Percentiles rank a stretch among this genome's conserved stretches.
Conservation (phyloP, 2,329 filamentous ascomycete species). For the Meredithiella fracta region DNA sequence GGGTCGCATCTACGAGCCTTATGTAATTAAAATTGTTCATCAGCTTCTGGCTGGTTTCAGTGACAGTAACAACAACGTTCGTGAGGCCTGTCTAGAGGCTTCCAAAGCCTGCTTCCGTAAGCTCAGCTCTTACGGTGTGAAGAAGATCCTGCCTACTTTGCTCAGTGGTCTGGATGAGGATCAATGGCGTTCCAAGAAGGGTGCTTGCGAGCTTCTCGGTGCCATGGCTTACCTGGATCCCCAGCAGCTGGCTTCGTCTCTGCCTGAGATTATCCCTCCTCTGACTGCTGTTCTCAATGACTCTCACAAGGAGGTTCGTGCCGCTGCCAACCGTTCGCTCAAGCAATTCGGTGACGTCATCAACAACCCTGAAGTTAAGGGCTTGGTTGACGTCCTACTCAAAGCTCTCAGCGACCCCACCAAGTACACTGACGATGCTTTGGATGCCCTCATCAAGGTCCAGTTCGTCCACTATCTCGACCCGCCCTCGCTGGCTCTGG, state of each 20-base stretch:
- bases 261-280: constrained; percentile 93
- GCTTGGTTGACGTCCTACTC: constrained; percentile 74
- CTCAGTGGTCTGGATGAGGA: constrained; percentile 84
- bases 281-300: constrained; percentile 89
- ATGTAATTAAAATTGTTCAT: constrained; percentile 88
- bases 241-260: constrained; percentile 75
- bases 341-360: constrained; percentile 98
- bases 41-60: constrained; percentile 81
- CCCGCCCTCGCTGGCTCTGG: constrained; percentile 81
- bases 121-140: constrained; percentile 89
- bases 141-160: constrained; percentile 80
- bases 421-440: constrained; percentile 86
- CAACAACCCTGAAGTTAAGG: constrained; percentile 91
- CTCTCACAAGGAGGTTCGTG: constrained; percentile 91
- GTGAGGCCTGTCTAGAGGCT: constrained; percentile 81
- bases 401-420: constrained; percentile 96
- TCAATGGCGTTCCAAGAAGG: constrained; percentile 97
- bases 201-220: constrained; percentile 87
- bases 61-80: constrained; percentile 72
- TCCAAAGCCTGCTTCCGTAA: constrained; percentile 89
- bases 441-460: constrained; percentile 93
- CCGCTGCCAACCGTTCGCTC: constrained; percentile 83
- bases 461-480: constrained; percentile 98
- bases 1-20: constrained; percentile 82
- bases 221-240: constrained; percentile 98